Evolutionary conservation across 208 protist genomes (phyloP).

Genomic region (Trypanosoma avium): DNA sequence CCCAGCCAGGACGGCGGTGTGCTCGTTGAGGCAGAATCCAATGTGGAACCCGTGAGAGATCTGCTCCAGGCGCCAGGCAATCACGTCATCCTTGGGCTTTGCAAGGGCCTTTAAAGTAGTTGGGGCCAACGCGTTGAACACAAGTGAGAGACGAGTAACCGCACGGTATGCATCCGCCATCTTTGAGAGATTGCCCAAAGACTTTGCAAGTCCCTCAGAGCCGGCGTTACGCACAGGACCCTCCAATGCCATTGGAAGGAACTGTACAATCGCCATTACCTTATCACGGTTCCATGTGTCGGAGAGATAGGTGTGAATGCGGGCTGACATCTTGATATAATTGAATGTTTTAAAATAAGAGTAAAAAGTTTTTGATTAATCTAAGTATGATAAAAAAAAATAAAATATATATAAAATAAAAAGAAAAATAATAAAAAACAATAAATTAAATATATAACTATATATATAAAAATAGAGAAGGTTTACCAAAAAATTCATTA

Average conservation of each 20-base stretch:
- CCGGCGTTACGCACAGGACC: conserved; percentile 54
- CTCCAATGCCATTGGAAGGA: conserved; percentile 72
- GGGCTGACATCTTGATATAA: conserved; percentile 7
- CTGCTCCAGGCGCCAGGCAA: conserved; percentile 65
- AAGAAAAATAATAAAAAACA: background rate
- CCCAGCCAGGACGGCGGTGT: conserved; percentile 72
- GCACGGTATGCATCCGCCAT: conserved; percentile 88
- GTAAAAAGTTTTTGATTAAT: conserved; percentile 7
- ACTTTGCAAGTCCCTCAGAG: conserved; percentile 58
- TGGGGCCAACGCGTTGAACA: conserved; percentile 68
- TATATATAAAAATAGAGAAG: no score
- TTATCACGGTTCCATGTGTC: conserved; percentile 84
- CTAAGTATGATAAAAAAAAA: conserved; percentile 9
- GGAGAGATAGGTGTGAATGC: conserved; percentile 50
- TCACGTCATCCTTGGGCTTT: conserved; percentile 55
- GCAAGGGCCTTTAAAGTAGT: conserved; percentile 51
- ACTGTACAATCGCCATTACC: conserved; percentile 89
- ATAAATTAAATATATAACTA: no score
- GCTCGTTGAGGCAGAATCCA: conserved; percentile 82
- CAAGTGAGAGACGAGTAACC: conserved; percentile 82
- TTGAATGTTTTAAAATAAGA: background rate
- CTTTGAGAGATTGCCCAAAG: conserved; percentile 59
- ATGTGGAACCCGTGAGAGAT: conserved; percentile 82
- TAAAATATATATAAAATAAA: conserved; percentile 14
- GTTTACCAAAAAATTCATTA: no score